Conservation (phyloP, 2,329 filamentous ascomycete species). For the Fusarium sp. region DNA sequence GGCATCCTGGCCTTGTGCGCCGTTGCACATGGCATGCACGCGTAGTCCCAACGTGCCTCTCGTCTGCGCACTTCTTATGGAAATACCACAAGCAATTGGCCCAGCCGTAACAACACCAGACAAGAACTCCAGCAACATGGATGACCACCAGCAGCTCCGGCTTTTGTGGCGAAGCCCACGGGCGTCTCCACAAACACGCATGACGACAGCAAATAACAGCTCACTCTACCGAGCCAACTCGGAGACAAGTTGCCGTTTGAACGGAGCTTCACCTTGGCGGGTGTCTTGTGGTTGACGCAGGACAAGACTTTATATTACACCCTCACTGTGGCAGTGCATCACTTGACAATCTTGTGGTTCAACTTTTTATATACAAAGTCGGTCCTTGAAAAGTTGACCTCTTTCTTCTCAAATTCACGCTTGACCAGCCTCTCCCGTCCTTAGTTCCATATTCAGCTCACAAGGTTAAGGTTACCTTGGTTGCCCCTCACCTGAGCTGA, state of each 20-base stretch:
- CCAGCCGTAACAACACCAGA: slow-evolving; percentile 3
- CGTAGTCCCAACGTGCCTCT: background rate
- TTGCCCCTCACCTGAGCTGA: slow-evolving; percentile 33
- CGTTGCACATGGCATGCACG: background rate
- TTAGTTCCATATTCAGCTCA: slow-evolving; percentile 4
- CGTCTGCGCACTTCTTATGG: background rate
- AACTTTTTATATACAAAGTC: background rate
- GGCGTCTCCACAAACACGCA: slow-evolving; percentile 33
- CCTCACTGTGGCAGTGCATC: slow-evolving; percentile 29
- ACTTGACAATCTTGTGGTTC: slow-evolving; percentile 2
- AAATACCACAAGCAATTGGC: background rate
- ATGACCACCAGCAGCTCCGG: slow-evolving; percentile 20
- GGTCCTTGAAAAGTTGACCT: background rate
- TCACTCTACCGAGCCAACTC: slow-evolving; percentile 26
- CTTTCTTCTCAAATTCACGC: background rate
- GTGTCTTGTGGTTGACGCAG: background rate
- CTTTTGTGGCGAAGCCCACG: slow-evolving; percentile 36
- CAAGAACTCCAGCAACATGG: background rate
- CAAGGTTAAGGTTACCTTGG: slow-evolving; percentile 17
- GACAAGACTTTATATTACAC: slow-evolving; percentile 1
- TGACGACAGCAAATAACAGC: slow-evolving; percentile 25
- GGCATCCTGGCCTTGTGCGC: background rate
- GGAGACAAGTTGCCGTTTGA: slow-evolving; percentile 24
- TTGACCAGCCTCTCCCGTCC: background rate
- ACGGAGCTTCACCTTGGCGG: slow-evolving; percentile 6